phyloP scores from a whole-genome alignment of 2,329 filamentous ascomycete species.

The Cladosporium sp. region DNA sequence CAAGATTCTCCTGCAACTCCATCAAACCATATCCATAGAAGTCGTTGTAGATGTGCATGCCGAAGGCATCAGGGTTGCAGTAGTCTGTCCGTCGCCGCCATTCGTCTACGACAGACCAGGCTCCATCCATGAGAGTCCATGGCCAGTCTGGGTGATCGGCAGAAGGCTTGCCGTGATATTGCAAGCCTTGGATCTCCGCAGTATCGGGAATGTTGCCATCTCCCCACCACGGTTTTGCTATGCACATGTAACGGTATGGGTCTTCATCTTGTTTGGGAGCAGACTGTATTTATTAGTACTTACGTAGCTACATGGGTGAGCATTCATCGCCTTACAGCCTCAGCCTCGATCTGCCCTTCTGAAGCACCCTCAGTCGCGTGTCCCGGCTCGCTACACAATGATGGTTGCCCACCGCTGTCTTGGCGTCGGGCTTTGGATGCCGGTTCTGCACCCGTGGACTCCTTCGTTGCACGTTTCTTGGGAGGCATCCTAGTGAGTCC shows the following conservation, averaged over 20 bases:
- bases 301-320: neutral
- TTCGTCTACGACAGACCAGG: constrained; percentile 7
- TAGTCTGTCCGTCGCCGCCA: constrained; percentile 3
- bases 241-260: neutral
- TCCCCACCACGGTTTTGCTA: neutral
- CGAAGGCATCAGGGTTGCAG: constrained; percentile 27
- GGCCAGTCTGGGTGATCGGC: constrained; percentile 14
- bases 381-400: neutral
- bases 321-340: neutral
- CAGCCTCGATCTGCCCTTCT: neutral
- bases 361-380: neutral
- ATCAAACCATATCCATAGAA: constrained; percentile 29
- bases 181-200: neutral
- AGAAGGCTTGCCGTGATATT: constrained; percentile 5
- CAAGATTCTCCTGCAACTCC: constrained; percentile 30
- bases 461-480: neutral
- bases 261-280: neutral
- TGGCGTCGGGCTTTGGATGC: neutral
- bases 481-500: too few relatives aligned
- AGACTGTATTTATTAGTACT: neutral
- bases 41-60: constrained; percentile 30
- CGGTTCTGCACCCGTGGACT: neutral
- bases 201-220: neutral
- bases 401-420: neutral
- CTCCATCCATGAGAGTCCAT: constrained; percentile 13